Evolutionary conservation across 2,329 filamentous ascomycete genomes (phyloP), one percentile per base, ranked within the genome.

Genomic region (Fonsecaea nubica): DNA sequence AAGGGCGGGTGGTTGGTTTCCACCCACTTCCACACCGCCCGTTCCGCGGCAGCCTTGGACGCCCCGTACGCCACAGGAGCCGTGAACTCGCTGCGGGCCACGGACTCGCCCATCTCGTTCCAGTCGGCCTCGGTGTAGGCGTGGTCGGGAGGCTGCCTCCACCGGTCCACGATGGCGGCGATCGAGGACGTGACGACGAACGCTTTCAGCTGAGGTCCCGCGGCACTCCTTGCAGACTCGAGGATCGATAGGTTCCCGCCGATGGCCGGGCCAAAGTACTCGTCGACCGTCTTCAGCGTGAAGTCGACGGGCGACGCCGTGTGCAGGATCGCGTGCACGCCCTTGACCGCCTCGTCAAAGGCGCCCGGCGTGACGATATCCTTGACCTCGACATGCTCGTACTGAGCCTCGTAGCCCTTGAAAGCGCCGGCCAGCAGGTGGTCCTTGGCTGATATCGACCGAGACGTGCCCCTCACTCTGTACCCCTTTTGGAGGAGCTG

Each of bases 401-500:
- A 79, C 0, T 69, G 72, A 0, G 64, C 35, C 0, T 76, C 78
- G 60, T 78, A 76, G n/a, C 75, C 71, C 21, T 76, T 71, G 6
- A 76, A 75, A 0, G 73, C 59, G 0, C 70, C 63, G 52, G 77
- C 32, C 12, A 77, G 56, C 15, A 71, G 54, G 3, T 70, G 60
- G 7, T 66, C 64, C 48, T 68, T 69, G 6, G 69, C 61, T 32
- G 59, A 32, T 1, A 32, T 58, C 1, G 77, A 78, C 1, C 79
- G 76, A 3, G 76, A 77, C 1, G 76, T 79, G 58, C 78, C 79
- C 1, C 78, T 75, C n/a, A 80, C 77, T 0, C 72, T 72, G 61
- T 80, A 80, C 2, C 79, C 79, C 12, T 74, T 75, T 18, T 75
- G 62, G 5, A 81, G 76, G 21, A 80, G 75, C 15, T 75, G 74